phyloP scores from a whole-genome alignment of 2,329 filamentous ascomycete genomes.

The Colletotrichum sp. region DNA sequence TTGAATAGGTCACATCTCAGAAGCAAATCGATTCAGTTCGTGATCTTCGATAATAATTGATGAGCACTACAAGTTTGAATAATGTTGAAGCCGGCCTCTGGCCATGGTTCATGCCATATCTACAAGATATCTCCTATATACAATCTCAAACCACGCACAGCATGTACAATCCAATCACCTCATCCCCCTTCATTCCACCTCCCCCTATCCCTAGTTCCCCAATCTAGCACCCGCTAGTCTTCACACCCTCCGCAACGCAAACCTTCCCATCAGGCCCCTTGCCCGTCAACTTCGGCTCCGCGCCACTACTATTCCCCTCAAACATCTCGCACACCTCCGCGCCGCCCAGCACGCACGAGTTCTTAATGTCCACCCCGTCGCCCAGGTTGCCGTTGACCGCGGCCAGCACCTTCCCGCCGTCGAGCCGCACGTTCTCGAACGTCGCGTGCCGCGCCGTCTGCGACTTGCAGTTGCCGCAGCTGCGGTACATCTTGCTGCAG shows the following conservation, averaged over 20 bases:
- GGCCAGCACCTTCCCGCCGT: conserved; percentile 41
- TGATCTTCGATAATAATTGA: background rate
- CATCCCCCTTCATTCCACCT: too few relatives aligned
- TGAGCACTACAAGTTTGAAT: background rate
- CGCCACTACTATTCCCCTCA: conserved; percentile 5
- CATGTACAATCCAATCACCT: background rate
- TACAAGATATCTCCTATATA: background rate
- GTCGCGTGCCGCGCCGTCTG: conserved; percentile 43
- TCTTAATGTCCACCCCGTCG: conserved; percentile 22
- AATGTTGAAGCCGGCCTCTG: background rate
- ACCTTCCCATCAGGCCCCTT: conserved; percentile 19
- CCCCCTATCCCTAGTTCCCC: background rate
- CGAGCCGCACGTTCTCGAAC: conserved; percentile 48
- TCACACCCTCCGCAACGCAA: conserved; percentile 7
- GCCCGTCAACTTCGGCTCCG: conserved; percentile 10
- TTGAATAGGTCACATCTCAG: background rate
- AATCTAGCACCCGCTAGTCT: conserved; percentile 11
- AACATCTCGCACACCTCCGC: conserved; percentile 18
- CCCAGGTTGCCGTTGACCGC: conserved; percentile 45
- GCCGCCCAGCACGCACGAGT: conserved; percentile 23
- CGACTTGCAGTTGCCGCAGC: conserved; percentile 52
- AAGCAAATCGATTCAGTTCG: background rate
- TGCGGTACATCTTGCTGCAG: conserved; percentile 52
- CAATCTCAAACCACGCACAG: background rate
- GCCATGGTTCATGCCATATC: background rate